These are phyloP conservation scores for Groenewaldozyma salmanticensis DNA, from an alignment of 805 yeast genomes.

Conservation along the genomic window DNA sequence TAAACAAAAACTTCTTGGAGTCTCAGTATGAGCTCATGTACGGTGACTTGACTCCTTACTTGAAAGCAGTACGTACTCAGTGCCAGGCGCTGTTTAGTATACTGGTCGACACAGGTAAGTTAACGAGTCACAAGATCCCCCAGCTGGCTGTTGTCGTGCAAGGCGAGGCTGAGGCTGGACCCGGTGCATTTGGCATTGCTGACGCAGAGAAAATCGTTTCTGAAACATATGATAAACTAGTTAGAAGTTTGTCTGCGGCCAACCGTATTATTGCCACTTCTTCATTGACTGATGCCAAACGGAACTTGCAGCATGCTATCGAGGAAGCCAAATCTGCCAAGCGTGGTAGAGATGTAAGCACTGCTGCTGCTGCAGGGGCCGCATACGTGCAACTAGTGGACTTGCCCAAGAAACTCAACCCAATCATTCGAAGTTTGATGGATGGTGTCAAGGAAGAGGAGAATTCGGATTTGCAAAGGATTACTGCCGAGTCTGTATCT, in stretches of 20 bases:
- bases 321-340: constrained; percentile 53
- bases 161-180: constrained; percentile 91
- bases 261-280: constrained; percentile 59
- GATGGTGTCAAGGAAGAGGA: constrained; percentile 79
- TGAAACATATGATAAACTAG: constrained; percentile 57
- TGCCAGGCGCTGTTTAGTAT: constrained; percentile 74
- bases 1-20: constrained; percentile 9
- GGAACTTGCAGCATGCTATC: constrained; percentile 55
- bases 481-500: constrained; percentile 64
- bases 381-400: constrained; percentile 45
- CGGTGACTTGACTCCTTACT: constrained; percentile 78
- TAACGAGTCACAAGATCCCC: constrained; percentile 64
- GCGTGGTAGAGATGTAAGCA: constrained; percentile 37
- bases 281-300: constrained; percentile 69
- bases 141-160: constrained; percentile 81
- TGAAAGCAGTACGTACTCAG: constrained; percentile 77
- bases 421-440: constrained; percentile 83
- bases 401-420: constrained; percentile 82
- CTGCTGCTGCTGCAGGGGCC: constrained; percentile 68
- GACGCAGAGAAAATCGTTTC: constrained; percentile 62
- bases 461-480: constrained; percentile 50
- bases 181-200: constrained; percentile 77
- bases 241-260: constrained; percentile 53
- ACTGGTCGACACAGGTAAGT: constrained; percentile 66
- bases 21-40: constrained; percentile 36